A percentile compares a stretch with the other conserved stretches of the same genome.
phyloP scores from a whole-genome alignment of 805 yeast genomes.

The Wickerhamomyces rabaulensis region DNA sequence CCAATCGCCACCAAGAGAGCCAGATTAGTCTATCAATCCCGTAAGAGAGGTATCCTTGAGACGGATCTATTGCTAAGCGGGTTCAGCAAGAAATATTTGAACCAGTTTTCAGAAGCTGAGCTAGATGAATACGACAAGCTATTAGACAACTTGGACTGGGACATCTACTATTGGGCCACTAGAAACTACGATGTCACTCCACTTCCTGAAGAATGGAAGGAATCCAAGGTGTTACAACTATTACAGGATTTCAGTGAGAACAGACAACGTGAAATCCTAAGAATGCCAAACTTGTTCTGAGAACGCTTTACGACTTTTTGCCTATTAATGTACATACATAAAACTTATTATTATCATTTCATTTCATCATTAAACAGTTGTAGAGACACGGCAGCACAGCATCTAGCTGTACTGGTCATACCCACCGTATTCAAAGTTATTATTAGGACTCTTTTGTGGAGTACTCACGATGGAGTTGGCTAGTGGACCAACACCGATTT shows the following conservation, averaged over 20 bases:
- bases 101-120: constrained; percentile 53
- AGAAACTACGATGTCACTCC: constrained; percentile 76
- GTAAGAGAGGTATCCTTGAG: constrained; percentile 94
- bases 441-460: constrained; percentile 21
- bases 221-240: constrained; percentile 54
- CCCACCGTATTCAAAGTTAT: constrained; percentile 34
- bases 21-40: constrained; percentile 82
- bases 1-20: constrained; percentile 70
- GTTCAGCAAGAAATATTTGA: constrained; percentile 74
- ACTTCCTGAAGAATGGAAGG: constrained; percentile 80
- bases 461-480: constrained; percentile 34
- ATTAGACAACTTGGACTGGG: constrained; percentile 97
- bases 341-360: not conserved
- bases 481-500: constrained; percentile 79
- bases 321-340: not conserved
- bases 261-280: constrained; percentile 61
- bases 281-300: constrained; percentile 71
- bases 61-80: constrained; percentile 81
- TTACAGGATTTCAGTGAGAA: constrained; percentile 74
- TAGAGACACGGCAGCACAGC: too few relatives aligned
- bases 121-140: constrained; percentile 80
- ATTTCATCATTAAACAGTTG: not conserved
- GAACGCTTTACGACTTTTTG: not conserved
- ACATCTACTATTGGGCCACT: constrained; percentile 97
- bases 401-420: constrained; percentile 30